Evolutionary conservation across 2,329 filamentous ascomycete genomes (phyloP).

Genomic region (Trichothecium roseum): DNA sequence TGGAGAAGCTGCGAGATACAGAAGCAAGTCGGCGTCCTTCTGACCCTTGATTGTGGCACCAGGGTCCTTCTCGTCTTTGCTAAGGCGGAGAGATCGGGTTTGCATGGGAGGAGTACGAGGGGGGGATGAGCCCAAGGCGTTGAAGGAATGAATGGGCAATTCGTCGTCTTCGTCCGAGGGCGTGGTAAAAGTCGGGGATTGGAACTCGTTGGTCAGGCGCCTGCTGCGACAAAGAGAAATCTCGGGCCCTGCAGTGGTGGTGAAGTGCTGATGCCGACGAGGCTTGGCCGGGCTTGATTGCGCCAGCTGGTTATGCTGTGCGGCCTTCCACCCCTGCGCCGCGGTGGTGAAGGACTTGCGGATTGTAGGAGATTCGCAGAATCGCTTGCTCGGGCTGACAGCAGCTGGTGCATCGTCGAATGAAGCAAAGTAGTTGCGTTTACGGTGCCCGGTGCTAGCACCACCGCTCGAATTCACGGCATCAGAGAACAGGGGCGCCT

Average conservation of each 20-base stretch:
- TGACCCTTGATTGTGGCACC: constrained; percentile 29
- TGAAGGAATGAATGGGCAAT: constrained; percentile 67
- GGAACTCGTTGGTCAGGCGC: constrained; percentile 54
- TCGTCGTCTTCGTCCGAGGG: constrained; percentile 75
- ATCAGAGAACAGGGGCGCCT: constrained; percentile 75
- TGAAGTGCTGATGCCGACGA: constrained; percentile 64
- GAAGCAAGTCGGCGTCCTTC: constrained; percentile 69
- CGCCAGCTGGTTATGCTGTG: constrained; percentile 52
- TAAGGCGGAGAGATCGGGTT: constrained; percentile 35
- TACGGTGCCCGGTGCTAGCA: constrained; percentile 50
- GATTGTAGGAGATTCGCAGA: constrained; percentile 50
- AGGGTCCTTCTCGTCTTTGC: constrained; percentile 31
- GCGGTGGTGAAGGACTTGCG: constrained; percentile 40
- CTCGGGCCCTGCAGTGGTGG: constrained; percentile 57
- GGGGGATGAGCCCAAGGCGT: constrained; percentile 64
- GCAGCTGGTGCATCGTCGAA: constrained; percentile 53
- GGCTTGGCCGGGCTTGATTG: constrained; percentile 82
- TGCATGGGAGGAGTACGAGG: constrained; percentile 72
- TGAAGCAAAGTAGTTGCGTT: constrained; percentile 50
- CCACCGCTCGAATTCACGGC: constrained; percentile 62
- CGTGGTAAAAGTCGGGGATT: constrained; percentile 50
- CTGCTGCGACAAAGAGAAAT: constrained; percentile 70
- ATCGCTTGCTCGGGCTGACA: constrained; percentile 55
- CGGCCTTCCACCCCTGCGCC: constrained; percentile 58
- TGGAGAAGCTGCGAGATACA: constrained; percentile 85